phyloP scores from a whole-genome alignment of 2,329 filamentous ascomycete genomes.

The Colletotrichum falcatum region DNA sequence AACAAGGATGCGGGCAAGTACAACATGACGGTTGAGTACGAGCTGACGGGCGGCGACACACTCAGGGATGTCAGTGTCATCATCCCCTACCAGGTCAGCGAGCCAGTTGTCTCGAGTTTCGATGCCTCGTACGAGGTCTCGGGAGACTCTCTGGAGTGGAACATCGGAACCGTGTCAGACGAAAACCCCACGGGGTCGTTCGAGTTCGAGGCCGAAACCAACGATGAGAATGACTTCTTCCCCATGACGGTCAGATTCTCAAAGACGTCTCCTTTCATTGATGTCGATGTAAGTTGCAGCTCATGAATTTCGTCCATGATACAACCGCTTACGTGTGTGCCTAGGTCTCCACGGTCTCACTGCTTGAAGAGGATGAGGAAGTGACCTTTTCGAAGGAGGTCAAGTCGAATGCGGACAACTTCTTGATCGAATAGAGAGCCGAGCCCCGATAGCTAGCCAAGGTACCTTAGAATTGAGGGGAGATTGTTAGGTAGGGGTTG shows the following conservation, averaged over 20 bases:
- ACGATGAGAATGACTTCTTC: conserved; percentile 95
- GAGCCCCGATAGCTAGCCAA: background rate
- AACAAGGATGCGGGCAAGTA: conserved; percentile 88
- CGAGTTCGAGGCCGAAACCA: conserved; percentile 92
- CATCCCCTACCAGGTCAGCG: conserved; percentile 87
- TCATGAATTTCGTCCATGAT: background rate
- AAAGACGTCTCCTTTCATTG: conserved; percentile 87
- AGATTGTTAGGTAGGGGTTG: conserved; percentile 16
- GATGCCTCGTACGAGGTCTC: conserved; percentile 95
- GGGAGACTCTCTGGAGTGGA: conserved; percentile 94
- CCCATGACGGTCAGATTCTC: conserved; percentile 93
- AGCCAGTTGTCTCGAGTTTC: conserved; percentile 91
- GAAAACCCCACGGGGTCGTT: conserved; percentile 88
- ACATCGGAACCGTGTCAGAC: conserved; percentile 85
- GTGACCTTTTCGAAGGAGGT: conserved; percentile 87
- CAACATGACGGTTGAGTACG: conserved; percentile 95
- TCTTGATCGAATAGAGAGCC: conserved; percentile 75
- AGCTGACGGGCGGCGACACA: conserved; percentile 83
- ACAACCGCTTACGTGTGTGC: conserved; percentile 12
- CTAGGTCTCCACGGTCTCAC: conserved; percentile 74
- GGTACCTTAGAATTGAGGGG: conserved; percentile 26
- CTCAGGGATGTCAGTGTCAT: conserved; percentile 87
- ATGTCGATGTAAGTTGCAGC: conserved; percentile 83
- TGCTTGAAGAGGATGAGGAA: conserved; percentile 81
- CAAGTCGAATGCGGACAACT: conserved; percentile 81